Evolutionary conservation across 441 rosid species (phyloP), one percentile per base, ranked within the genome.

Genomic region (Viola pubescens): DNA sequence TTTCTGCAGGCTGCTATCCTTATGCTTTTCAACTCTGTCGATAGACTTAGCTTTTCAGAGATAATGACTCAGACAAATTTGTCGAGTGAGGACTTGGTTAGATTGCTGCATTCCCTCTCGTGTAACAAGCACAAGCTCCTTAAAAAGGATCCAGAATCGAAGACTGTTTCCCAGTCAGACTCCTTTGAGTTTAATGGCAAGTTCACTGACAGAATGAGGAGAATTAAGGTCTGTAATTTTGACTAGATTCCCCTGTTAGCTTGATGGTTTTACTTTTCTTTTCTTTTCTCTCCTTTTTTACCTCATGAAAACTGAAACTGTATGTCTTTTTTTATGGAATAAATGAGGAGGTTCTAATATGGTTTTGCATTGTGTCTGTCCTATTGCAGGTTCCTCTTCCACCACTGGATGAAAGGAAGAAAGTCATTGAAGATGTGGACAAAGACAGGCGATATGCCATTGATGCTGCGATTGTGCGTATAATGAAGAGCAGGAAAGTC

Each of bases 381-480:
- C 34, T 26, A 26, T 37, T 19, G 53, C 62, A 94, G 97, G 80
- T 94, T 74, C 97, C 97, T 68, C 92, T 92, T 16, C 97, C 98
- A 34, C 92, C 86, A 0, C 83, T 89, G n/a, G 98, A 87, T 70
- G 98, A 92, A 66, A 79, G 89, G 73, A 89, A 81, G 82, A 92
- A 86, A 65, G 87, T 92, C 11, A 81, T 89, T 45, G 98, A 92
- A 73, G 97, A 89, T 61, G 96, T 89, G 1, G 90, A 89, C 62
- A 92, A 87, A 75, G 98, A 84, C 72, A 74, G 97, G 46, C 81
- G 92, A 37, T 87, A 85, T 68, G 97, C 95, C 0, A 84, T 91
- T 65, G 99, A 94, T 74, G 99, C 99, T 42, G 88, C 99, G 41
- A 81, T 94, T 54, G 99, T 94, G 8, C 91, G 99, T 48, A 91